Conservation (phyloP, 192 early-diverging fungal genomes). For the Coemansia reversa region DNA sequence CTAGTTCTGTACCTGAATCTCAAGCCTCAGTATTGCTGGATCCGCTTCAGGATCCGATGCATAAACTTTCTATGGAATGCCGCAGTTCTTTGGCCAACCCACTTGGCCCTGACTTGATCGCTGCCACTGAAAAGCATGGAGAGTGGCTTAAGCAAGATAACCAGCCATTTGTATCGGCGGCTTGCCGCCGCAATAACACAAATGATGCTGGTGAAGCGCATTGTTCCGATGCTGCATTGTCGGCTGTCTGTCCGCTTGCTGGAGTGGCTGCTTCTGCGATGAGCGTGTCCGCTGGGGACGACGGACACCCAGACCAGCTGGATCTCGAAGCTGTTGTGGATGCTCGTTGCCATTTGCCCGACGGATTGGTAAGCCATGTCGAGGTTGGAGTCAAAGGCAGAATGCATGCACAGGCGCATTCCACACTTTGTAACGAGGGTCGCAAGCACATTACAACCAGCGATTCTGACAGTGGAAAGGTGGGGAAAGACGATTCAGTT, state of each 20-base stretch:
- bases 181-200: not conserved
- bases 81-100: too few species aligned
- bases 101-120: slow-evolving; percentile 5
- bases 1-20: not conserved
- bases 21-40: slow-evolving; percentile 2
- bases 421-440: not conserved
- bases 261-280: not conserved
- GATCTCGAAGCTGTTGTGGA: not conserved
- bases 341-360: slow-evolving; percentile 10
- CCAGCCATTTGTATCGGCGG: not conserved
- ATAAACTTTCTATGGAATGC: too few species aligned
- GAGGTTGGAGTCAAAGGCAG: slow-evolving; percentile 2
- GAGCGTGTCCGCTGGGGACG: slow-evolving; percentile 4
- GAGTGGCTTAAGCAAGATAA: slow-evolving; percentile 8
- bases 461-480: not conserved
- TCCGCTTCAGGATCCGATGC: slow-evolving; percentile 2
- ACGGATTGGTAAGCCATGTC: slow-evolving; percentile 15
- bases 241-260: not conserved
- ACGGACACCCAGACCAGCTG: not conserved
- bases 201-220: not conserved
- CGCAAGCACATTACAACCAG: not conserved
- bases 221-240: slow-evolving; percentile 1
- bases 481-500: too few species aligned
- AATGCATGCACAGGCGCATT: slow-evolving; percentile 5
- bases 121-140: not conserved